Evolutionary conservation across 179 eudicot species (phyloP), one percentile per base, ranked within the genome.

Genomic region (Carnegiea gigantea): DNA sequence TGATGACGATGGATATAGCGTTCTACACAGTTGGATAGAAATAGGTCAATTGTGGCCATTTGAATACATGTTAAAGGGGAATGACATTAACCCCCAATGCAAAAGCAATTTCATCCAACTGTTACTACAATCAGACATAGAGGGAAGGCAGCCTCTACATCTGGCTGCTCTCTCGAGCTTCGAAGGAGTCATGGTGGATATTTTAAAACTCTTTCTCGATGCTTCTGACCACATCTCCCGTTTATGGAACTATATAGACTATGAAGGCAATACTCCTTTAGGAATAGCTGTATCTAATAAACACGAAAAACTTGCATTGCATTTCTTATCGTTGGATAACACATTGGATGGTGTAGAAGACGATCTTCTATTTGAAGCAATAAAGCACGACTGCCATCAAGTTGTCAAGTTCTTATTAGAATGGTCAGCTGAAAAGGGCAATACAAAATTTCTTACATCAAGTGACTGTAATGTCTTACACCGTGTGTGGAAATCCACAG

Each of bases 341-440:
- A 2, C 17, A n/a, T 12, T 40, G 21, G n/a, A 5, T 40, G 44
- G 9, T 40, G 44, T 40, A 40, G 8, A 40, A 40, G 44, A 5
- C 44, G 0, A 73, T 24, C n/a, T 15, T 54, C n/a, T 18, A 54
- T 18, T 54, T 20, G 14, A 15, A 54, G 62, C 62, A 2, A 54
- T 54, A 0, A 9, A 17, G 7, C 59, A 20, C 1, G 18, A 60
- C 1, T n/a, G 49, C 0, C 23, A 60, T 54, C 3, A 18, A 57
- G 70, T 77, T 24, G 79, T 62, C 17, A 77, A 77, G 38, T 7
- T 15, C 11, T 26, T 77, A 5, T 54, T 57, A 46, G n/a, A 75
- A 5, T 38, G 43, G 43, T 3, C 43, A 38, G 43, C 3, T 38
- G 6, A 38, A 38, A 0, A 38, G 4, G 5, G 3, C 6, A 38